Conservation (phyloP, 345 rosid genomes). For the Mallotus nudiflorus region DNA sequence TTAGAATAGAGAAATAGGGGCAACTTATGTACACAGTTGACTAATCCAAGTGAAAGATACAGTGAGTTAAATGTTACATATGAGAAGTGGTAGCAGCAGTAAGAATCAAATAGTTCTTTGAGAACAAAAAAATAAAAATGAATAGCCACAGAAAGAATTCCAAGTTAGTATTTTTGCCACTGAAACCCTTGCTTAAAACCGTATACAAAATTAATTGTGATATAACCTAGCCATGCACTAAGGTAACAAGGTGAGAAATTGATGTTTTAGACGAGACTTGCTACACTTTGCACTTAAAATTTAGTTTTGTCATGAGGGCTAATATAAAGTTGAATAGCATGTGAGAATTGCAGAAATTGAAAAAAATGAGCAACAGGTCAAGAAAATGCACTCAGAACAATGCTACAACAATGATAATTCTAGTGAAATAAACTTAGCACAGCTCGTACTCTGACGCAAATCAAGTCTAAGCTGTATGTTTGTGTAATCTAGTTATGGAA, state of each 20-base stretch:
- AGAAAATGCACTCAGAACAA: no score
- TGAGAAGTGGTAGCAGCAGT: no score
- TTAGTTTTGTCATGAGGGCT: not conserved
- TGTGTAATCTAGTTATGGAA: not conserved
- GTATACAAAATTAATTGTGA: not conserved
- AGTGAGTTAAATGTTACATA: not conserved
- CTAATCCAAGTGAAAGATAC: not conserved
- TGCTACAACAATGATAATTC: no score
- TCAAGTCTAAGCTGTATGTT: conserved; percentile 1
- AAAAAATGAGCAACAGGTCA: conserved; percentile 3
- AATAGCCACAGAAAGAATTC: no score
- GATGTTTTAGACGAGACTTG: not conserved
- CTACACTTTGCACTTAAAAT: not conserved
- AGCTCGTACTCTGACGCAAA: not conserved
- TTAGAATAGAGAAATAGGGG: not conserved
- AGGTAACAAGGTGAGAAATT: not conserved
- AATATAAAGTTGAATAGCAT: no score
- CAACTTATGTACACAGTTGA: not conserved
- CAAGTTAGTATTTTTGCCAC: conserved; percentile 2
- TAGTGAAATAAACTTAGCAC: conserved; percentile 3
- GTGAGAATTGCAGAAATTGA: not conserved
- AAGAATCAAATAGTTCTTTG: not conserved
- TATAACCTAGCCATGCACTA: not conserved
- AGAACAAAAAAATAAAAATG: no score
- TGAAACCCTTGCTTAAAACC: not conserved